Evolutionary conservation across 345 rosid genomes (phyloP).

Genomic region (Eucalyptus cladocalyx): DNA sequence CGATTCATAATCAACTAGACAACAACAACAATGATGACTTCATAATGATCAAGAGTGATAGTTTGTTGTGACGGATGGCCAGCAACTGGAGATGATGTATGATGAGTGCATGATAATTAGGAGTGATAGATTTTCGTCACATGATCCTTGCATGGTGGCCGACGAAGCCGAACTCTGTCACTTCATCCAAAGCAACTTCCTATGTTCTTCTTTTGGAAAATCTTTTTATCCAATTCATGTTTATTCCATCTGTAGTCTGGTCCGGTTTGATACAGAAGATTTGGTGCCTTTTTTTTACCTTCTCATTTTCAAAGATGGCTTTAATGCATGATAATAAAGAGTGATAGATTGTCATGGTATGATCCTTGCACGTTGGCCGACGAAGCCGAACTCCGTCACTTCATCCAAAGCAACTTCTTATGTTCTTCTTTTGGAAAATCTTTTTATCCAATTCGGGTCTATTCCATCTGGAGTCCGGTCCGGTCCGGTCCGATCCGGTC

Average conservation of each 20-base stretch:
- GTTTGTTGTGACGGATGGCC: rapidly evolving
- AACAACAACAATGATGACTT: no score
- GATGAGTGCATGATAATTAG: rapidly evolving
- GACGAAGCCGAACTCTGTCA: no score
- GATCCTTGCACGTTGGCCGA: neutral
- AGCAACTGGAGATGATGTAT: neutral
- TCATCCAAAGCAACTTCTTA: no score
- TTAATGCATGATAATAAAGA: rapidly evolving
- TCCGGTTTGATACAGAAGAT: no score
- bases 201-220: neutral
- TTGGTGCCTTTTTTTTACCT: no score
- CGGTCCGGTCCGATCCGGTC: no score
- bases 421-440: neutral
- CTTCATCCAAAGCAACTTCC: no score
- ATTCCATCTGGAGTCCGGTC: rapidly evolving
- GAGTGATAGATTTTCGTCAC: rapidly evolving
- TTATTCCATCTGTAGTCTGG: no score
- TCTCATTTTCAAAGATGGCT: no score
- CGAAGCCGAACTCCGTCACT: neutral
- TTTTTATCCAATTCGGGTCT: neutral
- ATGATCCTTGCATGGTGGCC: neutral
- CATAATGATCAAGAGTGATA: no score
- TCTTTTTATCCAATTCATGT: neutral
- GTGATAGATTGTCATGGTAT: rapidly evolving
- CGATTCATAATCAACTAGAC: no score